Conservation (phyloP, 768 basidiomycete species). For the Panaeolus papilionaceus region DNA sequence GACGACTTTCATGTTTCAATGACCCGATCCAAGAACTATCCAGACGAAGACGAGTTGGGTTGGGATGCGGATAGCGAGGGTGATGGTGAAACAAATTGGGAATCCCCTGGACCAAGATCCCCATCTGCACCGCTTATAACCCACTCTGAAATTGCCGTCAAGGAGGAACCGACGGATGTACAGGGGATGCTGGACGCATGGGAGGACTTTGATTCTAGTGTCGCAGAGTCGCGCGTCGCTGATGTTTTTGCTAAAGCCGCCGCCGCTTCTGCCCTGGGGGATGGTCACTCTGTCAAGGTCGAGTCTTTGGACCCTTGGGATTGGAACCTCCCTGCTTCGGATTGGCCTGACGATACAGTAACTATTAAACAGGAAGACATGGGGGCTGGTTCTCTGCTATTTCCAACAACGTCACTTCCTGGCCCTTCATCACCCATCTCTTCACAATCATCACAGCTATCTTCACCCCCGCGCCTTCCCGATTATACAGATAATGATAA, state of each 20-base stretch:
- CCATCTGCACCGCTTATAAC: constrained; percentile 58
- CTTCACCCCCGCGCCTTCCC: constrained; percentile 29
- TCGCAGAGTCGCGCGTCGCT: constrained; percentile 50
- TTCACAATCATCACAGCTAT: constrained; percentile 33
- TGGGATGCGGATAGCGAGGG: constrained; percentile 61
- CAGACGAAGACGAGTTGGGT: constrained; percentile 42
- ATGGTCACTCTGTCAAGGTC: constrained; percentile 43
- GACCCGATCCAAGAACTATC: constrained; percentile 45
- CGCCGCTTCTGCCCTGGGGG: constrained; percentile 30
- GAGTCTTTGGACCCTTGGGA: constrained; percentile 53
- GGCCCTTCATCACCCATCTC: constrained; percentile 35
- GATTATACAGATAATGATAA: constrained; percentile 20
- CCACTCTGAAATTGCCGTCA: constrained; percentile 47
- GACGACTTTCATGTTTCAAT: constrained; percentile 54
- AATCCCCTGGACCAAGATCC: constrained; percentile 68
- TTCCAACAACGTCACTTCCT: constrained; percentile 34
- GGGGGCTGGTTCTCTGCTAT: constrained; percentile 45
- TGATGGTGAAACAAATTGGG: constrained; percentile 66
- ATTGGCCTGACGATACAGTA: constrained; percentile 41
- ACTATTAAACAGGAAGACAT: constrained; percentile 56
- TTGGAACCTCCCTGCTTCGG: constrained; percentile 40
- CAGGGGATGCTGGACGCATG: constrained; percentile 72
- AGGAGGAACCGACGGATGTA: constrained; percentile 67
- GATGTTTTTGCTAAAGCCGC: constrained; percentile 48
- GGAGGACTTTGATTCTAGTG: constrained; percentile 63